A percentile compares a stretch with the other conserved stretches of the same genome.
Evolutionary conservation across 179 eudicot species (phyloP).

Genomic region (Kewa caespitosa): DNA sequence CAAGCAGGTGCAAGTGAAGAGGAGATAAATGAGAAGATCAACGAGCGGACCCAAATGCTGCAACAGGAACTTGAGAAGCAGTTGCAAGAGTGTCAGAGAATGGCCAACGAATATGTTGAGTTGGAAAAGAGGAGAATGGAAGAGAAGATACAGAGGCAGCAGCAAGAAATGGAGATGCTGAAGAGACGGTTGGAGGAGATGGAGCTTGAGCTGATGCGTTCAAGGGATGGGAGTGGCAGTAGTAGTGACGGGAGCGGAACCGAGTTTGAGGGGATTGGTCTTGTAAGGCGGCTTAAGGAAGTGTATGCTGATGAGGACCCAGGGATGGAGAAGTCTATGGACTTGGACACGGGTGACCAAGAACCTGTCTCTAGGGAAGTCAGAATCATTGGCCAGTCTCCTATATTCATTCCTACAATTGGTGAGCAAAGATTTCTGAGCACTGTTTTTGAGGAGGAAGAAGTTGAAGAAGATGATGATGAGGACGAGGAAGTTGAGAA

Average conservation of each 20-base stretch:
- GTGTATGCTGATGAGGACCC: conserved; percentile 62
- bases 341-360: conserved; percentile 58
- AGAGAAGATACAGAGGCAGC: conserved; percentile 62
- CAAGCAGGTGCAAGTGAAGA: conserved; percentile 57
- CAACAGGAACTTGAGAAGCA: conserved; percentile 68
- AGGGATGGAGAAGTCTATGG: conserved; percentile 92
- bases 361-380: conserved; percentile 40
- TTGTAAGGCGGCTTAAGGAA: conserved; percentile 60
- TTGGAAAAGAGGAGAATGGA: conserved; percentile 87
- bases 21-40: conserved; percentile 69
- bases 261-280: conserved; percentile 47
- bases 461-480: conserved; percentile 52
- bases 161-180: conserved; percentile 67
- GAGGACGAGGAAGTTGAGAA: conserved; percentile 74
- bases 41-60: conserved; percentile 51
- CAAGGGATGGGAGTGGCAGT: conserved; percentile 48
- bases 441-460: conserved; percentile 90
- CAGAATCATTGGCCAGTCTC: conserved; percentile 37
- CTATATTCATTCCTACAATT: conserved; percentile 25
- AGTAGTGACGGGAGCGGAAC: conserved; percentile 44
- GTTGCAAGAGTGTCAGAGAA: conserved; percentile 66
- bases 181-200: conserved; percentile 70
- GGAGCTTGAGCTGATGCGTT: conserved; percentile 62
- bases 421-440: conserved; percentile 55
- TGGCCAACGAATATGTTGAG: conserved; percentile 74